Conservation (phyloP, 1,284 basidiomycete genomes). For the Sphagnurus paluster region DNA sequence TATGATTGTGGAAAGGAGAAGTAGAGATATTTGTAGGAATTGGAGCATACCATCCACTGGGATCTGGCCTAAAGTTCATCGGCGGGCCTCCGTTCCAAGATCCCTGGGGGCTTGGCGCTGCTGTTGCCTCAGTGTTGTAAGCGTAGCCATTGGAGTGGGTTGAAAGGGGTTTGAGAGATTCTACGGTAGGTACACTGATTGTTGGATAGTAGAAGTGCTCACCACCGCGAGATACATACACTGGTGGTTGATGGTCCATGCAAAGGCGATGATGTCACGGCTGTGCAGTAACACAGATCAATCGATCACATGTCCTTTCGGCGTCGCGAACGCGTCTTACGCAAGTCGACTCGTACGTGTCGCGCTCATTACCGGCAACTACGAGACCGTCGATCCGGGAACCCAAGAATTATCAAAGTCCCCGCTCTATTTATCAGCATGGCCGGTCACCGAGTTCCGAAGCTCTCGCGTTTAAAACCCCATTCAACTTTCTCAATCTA, state of each 20-base stretch:
- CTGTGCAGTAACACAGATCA: not conserved
- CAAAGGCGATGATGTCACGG: not conserved
- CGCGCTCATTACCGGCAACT: too few relatives aligned
- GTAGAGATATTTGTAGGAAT: not conserved
- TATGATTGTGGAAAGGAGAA: not conserved
- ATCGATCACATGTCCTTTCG: too few relatives aligned
- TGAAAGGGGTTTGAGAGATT: not conserved
- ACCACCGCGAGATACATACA: slow-evolving; percentile 5
- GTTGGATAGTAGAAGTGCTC: slow-evolving; percentile 10
- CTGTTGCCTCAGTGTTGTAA: slow-evolving; percentile 3
- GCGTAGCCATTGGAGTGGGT: slow-evolving; percentile 4
- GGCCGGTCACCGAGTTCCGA: too few relatives aligned
- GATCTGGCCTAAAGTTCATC: slow-evolving; percentile 10
- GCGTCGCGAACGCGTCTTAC: too few relatives aligned
- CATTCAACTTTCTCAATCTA: slow-evolving; percentile 6
- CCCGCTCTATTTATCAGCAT: too few relatives aligned
- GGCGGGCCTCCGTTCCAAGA: slow-evolving; percentile 4
- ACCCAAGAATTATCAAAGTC: too few relatives aligned
- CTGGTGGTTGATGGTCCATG: slow-evolving; percentile 17
- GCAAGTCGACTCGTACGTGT: too few relatives aligned
- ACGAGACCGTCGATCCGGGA: too few relatives aligned
- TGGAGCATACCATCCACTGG: slow-evolving; percentile 19
- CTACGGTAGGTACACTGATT: not conserved
- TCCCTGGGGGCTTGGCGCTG: not conserved
- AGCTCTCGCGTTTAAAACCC: not conserved